Percentiles rank a stretch among this genome's conserved stretches.
Evolutionary conservation across 1,284 basidiomycete species (phyloP).

Genomic region (Chalciporus sp.): DNA sequence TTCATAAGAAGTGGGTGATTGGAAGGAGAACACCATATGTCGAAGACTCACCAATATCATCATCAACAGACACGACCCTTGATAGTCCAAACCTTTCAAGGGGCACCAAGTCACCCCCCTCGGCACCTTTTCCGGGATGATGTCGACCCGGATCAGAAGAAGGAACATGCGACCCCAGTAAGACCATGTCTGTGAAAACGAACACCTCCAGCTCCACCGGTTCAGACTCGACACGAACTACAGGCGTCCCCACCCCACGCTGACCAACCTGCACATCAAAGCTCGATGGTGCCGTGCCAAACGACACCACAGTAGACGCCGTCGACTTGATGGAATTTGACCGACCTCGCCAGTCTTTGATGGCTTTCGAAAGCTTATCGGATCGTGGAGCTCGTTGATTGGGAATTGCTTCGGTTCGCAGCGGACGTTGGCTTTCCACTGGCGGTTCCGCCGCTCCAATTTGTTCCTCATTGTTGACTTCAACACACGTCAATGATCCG

Average conservation of each 20-base stretch:
- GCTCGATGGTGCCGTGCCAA: conserved; percentile 32
- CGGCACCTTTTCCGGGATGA: neutral
- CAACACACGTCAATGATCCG: conserved; percentile 52
- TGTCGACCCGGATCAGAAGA: conserved; percentile 17
- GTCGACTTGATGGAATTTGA: conserved; percentile 51
- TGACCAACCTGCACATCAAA: conserved; percentile 25
- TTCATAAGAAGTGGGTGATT: neutral
- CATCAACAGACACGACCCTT: conserved; percentile 52
- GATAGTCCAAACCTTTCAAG: conserved; percentile 57
- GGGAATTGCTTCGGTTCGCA: neutral
- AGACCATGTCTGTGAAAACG: conserved; percentile 71
- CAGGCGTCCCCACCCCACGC: conserved; percentile 12
- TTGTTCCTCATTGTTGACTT: conserved; percentile 25
- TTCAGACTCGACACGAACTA: conserved; percentile 35
- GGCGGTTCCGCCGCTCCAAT: neutral
- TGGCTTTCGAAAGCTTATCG: conserved; percentile 32
- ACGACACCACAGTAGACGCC: conserved; percentile 43
- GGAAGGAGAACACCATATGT: neutral
- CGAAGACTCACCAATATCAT: conserved; percentile 30
- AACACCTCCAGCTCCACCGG: conserved; percentile 49
- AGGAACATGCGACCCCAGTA: conserved; percentile 44
- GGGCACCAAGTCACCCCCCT: conserved; percentile 30
- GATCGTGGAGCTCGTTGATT: conserved; percentile 12
- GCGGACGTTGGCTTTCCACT: neutral
- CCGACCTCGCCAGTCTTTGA: conserved; percentile 39